Conservation (phyloP, 192 early-diverging fungal species). For the Spinellus fusiger region DNA sequence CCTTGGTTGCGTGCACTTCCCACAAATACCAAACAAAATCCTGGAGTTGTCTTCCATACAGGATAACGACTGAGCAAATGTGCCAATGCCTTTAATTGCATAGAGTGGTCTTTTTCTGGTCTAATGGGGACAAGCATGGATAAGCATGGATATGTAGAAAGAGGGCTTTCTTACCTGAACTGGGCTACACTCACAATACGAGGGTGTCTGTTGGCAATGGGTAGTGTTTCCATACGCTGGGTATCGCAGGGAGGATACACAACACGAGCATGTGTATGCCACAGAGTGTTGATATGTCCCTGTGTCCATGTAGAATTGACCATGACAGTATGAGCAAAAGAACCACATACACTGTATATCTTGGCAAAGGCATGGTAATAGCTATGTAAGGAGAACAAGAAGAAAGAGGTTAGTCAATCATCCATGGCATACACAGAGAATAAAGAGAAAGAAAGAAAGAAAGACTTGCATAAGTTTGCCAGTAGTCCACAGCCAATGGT, state of each 20-base stretch:
- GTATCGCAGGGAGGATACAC: slow-evolving; percentile 97
- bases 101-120: slow-evolving; percentile 88
- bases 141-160: slow-evolving; percentile 7
- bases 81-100: slow-evolving; percentile 77
- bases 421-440: background rate
- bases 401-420: background rate
- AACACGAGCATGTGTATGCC: slow-evolving; percentile 60
- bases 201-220: slow-evolving; percentile 46
- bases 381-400: slow-evolving; percentile 23
- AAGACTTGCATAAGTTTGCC: slow-evolving; percentile 53
- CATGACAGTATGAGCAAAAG: slow-evolving; percentile 77
- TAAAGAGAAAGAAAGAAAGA: background rate
- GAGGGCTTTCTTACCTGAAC: slow-evolving; percentile 53
- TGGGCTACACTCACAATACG: slow-evolving; percentile 88
- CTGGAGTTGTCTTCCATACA: slow-evolving; percentile 28
- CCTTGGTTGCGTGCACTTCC: slow-evolving; percentile 80
- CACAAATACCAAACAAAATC: slow-evolving; percentile 66
- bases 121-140: slow-evolving; percentile 27
- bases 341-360: slow-evolving; percentile 73
- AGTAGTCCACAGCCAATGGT: slow-evolving; percentile 53
- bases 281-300: slow-evolving; percentile 83
- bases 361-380: slow-evolving; percentile 82
- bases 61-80: slow-evolving; percentile 57
- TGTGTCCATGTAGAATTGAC: slow-evolving; percentile 98
- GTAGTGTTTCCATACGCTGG: slow-evolving; percentile 45